phyloP scores from a whole-genome alignment of 2,329 filamentous ascomycete species.

The Aspergillus puulaauensis region DNA sequence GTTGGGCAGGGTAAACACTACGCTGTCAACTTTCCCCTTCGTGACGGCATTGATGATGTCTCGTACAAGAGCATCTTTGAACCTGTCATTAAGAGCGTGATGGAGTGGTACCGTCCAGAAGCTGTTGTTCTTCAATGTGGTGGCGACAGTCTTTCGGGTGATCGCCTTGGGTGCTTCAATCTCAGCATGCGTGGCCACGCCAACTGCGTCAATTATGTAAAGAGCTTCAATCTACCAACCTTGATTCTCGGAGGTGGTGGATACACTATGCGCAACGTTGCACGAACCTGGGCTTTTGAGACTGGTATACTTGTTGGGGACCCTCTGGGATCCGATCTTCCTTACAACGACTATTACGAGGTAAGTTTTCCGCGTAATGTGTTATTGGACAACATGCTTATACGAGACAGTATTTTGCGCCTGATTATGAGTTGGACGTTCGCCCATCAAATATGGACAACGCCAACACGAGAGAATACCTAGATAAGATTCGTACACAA shows the following conservation, averaged over 20 bases:
- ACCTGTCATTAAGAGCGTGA: constrained; percentile 65
- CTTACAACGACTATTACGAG: constrained; percentile 95
- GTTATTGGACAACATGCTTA: constrained; percentile 21
- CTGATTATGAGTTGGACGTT: constrained; percentile 69
- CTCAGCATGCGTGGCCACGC: constrained; percentile 69
- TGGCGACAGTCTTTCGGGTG: constrained; percentile 66
- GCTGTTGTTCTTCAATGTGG: constrained; percentile 69
- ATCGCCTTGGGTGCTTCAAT: constrained; percentile 69
- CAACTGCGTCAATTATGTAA: constrained; percentile 69
- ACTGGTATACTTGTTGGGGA: constrained; percentile 80
- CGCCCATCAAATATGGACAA: constrained; percentile 72
- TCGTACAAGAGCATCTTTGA: constrained; percentile 70
- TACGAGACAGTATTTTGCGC: constrained; percentile 60
- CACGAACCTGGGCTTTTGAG: constrained; percentile 66
- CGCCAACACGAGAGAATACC: constrained; percentile 66
- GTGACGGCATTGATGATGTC: constrained; percentile 67
- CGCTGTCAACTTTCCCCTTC: constrained; percentile 67
- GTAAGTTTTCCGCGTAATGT: constrained; percentile 32
- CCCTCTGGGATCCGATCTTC: constrained; percentile 76
- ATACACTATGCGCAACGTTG: constrained; percentile 67
- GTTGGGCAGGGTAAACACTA: constrained; percentile 68
- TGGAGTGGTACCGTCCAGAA: constrained; percentile 68
- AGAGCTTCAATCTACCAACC: constrained; percentile 65
- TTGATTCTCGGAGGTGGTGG: constrained; percentile 67
- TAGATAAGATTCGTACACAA: constrained; percentile 65